Base-by-base conservation (phyloP, 805 yeast genomes). In the Ogataea polymorpha region DNA sequence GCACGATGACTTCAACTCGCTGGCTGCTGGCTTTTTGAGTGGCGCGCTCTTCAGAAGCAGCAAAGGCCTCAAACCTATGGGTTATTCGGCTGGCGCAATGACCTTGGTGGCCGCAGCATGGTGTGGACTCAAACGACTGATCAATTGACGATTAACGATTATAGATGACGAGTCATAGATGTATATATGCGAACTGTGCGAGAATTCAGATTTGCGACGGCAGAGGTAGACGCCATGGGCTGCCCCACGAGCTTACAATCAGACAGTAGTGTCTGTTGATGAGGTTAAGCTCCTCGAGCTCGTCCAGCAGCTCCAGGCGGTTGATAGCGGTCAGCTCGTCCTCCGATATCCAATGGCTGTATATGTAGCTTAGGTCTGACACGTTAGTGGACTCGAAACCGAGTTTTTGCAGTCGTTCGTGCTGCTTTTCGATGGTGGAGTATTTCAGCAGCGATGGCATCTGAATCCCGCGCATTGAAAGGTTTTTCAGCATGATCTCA, bases 81-180 rank as follows among this genome's bases (percentile, higher is more conserved):
- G 85, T 18, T 81, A 86, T 56, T 79, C 96, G 21, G 77, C 96
- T 17, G 93, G 77, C 32, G 62, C 90, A 59, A 82, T 81, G 80
- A 86, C 96, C n/a, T 77, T 79, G 49, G 95, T 85, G 47, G 95
- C 97, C 39, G 96, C 85, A 49, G 80, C 79, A 26, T 91, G 99
- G 99, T 82, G 95, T 71, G 91, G 84, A 35, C 59, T 84, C 57
- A 91, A 91, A 70, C 64, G 67, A 47, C 36, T 41, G 30, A 28
- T 42, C 38, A 35, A 44, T 15, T 46, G 44, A 42, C 32, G 41
- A 39, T 27, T 39, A 32, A 39, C 37, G 42, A 39, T 39, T 39
- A 39, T 39, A 39, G 42, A 39, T 39, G 42, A 39, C 37, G 37
- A 37, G 42, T 39, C 42, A 39, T 39, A 39, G 35, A 42, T 34